Conservation (phyloP, 129 eudicot species). For the Dittrichia graveolens region DNA sequence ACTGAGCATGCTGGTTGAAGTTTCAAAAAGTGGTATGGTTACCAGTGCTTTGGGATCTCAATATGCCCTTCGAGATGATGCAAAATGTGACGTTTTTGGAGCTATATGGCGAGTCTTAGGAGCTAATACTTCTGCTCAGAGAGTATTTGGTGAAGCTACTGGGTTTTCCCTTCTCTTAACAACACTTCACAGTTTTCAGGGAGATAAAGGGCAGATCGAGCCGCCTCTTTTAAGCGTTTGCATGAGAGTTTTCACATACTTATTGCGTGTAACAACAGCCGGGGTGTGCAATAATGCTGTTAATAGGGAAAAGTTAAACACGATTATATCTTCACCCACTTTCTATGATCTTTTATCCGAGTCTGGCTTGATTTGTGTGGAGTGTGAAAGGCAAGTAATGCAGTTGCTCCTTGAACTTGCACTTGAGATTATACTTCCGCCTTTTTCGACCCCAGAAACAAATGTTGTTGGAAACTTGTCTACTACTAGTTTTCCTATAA, state of each 20-base stretch:
- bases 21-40: conserved; percentile 93
- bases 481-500: conserved; percentile 47
- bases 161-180: conserved; percentile 90
- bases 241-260: conserved; percentile 69
- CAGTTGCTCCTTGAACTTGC: conserved; percentile 91
- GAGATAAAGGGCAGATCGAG: conserved; percentile 48
- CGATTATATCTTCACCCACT: conserved; percentile 70
- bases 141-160: conserved; percentile 98
- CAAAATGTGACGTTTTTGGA: conserved; percentile 92
- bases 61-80: conserved; percentile 69
- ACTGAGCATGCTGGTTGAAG: conserved; percentile 75
- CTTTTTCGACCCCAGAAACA: conserved; percentile 65
- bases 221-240: conserved; percentile 39
- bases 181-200: conserved; percentile 79
- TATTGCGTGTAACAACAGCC: conserved; percentile 82
- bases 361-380: conserved; percentile 86
- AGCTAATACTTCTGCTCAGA: conserved; percentile 73
- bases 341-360: conserved; percentile 91
- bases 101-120: conserved; percentile 90
- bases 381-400: conserved; percentile 86
- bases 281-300: conserved; percentile 81
- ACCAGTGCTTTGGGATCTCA: conserved; percentile 92
- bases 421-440: conserved; percentile 87
- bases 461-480: conserved; percentile 44
- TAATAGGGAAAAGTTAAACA: conserved; percentile 74